Conservation (phyloP, 106 monocot species). For the Dioscorea zingiberensis region DNA sequence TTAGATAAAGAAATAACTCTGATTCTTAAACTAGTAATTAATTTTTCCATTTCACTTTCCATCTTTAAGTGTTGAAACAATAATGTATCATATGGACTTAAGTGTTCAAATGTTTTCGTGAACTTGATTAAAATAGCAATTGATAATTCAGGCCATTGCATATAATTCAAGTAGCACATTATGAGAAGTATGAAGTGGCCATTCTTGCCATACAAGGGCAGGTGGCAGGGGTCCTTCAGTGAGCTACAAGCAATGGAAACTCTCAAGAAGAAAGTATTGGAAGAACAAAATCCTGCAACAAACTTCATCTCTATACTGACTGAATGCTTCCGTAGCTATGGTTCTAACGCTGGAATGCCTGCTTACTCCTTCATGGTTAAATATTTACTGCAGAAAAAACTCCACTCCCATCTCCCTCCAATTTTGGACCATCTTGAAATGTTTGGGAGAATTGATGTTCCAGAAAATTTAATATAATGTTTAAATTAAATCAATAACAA, state of each 20-base stretch:
- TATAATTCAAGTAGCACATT: conserved; percentile 3
- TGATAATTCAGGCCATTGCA: no score
- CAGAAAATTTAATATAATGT: conserved; percentile 46
- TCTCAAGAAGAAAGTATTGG: conserved; percentile 28
- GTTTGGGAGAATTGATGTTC: conserved; percentile 21
- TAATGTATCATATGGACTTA: no score
- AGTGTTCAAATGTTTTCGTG: no score
- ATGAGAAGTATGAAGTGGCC: conserved; percentile 4
- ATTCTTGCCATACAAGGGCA: conserved; percentile 23
- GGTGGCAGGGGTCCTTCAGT: conserved; percentile 30
- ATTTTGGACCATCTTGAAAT: conserved; percentile 45
- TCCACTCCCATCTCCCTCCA: conserved; percentile 19
- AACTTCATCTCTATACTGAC: conserved; percentile 26
- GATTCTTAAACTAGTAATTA: no score
- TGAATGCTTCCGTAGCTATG: conserved; percentile 23
- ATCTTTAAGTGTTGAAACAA: no score
- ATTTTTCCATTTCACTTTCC: no score
- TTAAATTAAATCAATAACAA: no score
- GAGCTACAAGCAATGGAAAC: conserved; percentile 39
- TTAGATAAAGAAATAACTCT: no score
- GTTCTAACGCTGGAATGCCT: conserved; percentile 22
- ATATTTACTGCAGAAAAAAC: conserved; percentile 11
- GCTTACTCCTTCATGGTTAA: conserved; percentile 45
- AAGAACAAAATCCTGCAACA: conserved; percentile 7
- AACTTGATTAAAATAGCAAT: no score